Conservation (phyloP, 345 rosid genomes). For the Combretum micranthum region DNA sequence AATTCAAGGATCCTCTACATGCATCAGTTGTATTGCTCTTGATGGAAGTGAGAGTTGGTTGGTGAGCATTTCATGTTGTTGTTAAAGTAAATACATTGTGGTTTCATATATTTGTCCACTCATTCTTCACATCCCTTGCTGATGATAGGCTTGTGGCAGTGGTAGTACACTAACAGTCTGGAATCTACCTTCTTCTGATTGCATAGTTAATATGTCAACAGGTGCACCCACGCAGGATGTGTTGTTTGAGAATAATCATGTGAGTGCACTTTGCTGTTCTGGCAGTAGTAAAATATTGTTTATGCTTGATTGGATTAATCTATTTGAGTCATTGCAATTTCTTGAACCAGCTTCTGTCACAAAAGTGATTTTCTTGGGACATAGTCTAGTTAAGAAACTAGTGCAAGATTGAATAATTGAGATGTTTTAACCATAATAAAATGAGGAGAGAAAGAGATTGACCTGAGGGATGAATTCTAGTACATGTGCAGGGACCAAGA, state of each 20-base stretch:
- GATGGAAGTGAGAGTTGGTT: conserved; percentile 98
- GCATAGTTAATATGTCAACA: conserved; percentile 47
- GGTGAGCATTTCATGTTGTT: conserved; percentile 47
- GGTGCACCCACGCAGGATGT: conserved; percentile 62
- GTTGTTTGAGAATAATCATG: conserved; percentile 71
- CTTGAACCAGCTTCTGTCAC: too few relatives aligned
- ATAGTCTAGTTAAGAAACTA: too few relatives aligned
- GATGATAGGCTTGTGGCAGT: conserved; percentile 64
- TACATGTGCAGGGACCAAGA: too few relatives aligned
- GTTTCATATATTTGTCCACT: not conserved
- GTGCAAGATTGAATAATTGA: too few relatives aligned
- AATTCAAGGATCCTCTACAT: conserved; percentile 31
- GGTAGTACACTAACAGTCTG: conserved; percentile 61
- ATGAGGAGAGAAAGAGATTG: too few relatives aligned
- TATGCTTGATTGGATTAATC: not conserved
- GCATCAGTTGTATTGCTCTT: conserved; percentile 73
- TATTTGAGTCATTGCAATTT: not conserved
- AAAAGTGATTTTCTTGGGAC: too few relatives aligned
- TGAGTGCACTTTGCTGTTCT: conserved; percentile 20
- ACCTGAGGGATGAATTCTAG: too few relatives aligned
- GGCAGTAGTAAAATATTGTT: not conserved
- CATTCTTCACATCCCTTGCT: conserved; percentile 9
- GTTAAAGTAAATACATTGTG: not conserved
- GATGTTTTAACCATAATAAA: too few relatives aligned
- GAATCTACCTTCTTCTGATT: conserved; percentile 85